These are phyloP conservation scores for Petrea volubilis DNA, from an alignment of 257 asterid genomes.

Conservation along the genomic window DNA sequence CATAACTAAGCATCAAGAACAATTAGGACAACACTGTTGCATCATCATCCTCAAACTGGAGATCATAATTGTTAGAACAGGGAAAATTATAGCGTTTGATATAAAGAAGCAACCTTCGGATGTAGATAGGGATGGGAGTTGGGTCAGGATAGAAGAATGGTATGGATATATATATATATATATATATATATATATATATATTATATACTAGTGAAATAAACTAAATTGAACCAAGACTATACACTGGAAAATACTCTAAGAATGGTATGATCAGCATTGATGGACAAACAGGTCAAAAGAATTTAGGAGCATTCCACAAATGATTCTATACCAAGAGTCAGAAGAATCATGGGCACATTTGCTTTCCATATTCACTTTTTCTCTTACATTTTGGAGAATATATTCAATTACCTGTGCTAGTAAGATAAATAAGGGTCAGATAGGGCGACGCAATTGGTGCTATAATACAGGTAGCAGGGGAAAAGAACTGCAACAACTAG, in stretches of 20 bases:
- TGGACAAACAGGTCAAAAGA: background rate
- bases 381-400: background rate
- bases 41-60: background rate
- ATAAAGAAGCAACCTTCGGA: too few species aligned
- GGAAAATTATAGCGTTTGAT: too few species aligned
- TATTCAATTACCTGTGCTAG: background rate
- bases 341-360: background rate
- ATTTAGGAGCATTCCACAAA: background rate
- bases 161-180: too few species aligned
- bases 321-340: background rate
- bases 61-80: too few species aligned
- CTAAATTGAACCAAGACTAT: too few species aligned
- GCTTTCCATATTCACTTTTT: background rate
- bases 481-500: background rate
- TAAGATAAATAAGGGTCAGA: too few species aligned
- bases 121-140: too few species aligned
- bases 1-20: background rate
- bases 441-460: background rate
- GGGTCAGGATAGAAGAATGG: too few species aligned
- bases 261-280: background rate
- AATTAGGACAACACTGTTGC: background rate
- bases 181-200: too few species aligned
- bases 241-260: too few species aligned
- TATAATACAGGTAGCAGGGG: background rate
- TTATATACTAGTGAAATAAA: too few species aligned